phyloP scores from a whole-genome alignment of 1,284 basidiomycete genomes.

The Ganoderma lucidum region DNA sequence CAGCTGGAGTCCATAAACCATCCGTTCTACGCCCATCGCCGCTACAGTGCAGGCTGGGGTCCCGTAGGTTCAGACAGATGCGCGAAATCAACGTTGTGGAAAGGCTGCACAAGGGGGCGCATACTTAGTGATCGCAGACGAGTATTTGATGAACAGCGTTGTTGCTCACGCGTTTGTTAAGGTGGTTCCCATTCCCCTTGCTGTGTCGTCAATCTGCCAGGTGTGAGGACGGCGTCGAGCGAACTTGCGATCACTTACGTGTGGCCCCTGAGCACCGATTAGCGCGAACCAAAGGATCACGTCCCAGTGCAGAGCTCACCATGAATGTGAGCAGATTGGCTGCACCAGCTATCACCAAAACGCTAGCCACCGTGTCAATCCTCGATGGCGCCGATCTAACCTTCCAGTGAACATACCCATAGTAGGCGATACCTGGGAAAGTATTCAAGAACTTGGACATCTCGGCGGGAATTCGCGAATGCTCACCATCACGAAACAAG shows the following conservation, averaged over 20 bases:
- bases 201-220: constrained; percentile 13
- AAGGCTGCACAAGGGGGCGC: constrained; percentile 11
- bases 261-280: constrained; percentile 1
- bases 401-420: constrained; percentile 13
- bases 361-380: constrained; percentile 16
- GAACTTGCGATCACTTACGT: neutral
- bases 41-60: constrained; percentile 19
- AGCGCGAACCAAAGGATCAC: neutral
- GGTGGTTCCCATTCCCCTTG: constrained; percentile 26
- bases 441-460: neutral
- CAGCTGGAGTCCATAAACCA: neutral
- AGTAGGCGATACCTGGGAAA: constrained; percentile 27
- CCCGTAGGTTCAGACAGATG: constrained; percentile 27
- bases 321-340: constrained; percentile 34
- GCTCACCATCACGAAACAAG: constrained; percentile 30
- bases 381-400: neutral
- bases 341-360: constrained; percentile 27
- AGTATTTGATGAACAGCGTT: neutral
- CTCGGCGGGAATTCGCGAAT: neutral
- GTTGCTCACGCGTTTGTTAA: constrained; percentile 36
- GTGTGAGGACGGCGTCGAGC: neutral
- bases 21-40: neutral
- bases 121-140: neutral
- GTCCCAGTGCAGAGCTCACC: constrained; percentile 20
- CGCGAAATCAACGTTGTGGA: constrained; percentile 28